Conservation (phyloP, 2,329 filamentous ascomycete species). For the Colletotrichum acutatum region DNA sequence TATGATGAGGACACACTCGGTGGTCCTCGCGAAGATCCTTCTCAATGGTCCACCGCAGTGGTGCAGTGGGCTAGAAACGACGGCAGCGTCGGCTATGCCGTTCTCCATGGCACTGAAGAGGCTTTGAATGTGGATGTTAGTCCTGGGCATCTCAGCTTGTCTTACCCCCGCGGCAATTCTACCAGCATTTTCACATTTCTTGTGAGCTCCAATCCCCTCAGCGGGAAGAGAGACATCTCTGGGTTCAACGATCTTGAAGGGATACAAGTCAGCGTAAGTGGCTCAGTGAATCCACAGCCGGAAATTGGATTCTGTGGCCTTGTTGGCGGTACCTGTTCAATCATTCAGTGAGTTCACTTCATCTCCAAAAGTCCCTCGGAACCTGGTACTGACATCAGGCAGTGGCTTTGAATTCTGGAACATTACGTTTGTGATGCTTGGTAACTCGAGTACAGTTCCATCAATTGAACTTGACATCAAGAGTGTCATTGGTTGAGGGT, state of each 20-base stretch:
- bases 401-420: constrained; percentile 42
- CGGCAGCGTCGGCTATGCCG: constrained; percentile 47
- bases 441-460: constrained; percentile 37
- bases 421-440: constrained; percentile 54
- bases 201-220: constrained; percentile 55
- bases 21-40: constrained; percentile 61
- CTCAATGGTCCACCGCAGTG: constrained; percentile 67
- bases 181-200: constrained; percentile 61
- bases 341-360: constrained; percentile 8
- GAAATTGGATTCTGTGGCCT: constrained; percentile 18
- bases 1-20: constrained; percentile 66
- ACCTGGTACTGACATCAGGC: background rate
- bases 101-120: constrained; percentile 50
- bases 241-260: constrained; percentile 60
- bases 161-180: constrained; percentile 62
- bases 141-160: constrained; percentile 55
- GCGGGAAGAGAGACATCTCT: constrained; percentile 51
- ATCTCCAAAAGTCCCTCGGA: no score
- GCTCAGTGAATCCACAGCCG: constrained; percentile 49
- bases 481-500: background rate
- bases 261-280: constrained; percentile 54
- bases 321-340: constrained; percentile 15
- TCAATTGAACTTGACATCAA: background rate
- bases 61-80: constrained; percentile 63
- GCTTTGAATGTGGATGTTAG: constrained; percentile 53